Conservation (phyloP, 805 yeast genomes). For the Pichia cephalocereana region DNA sequence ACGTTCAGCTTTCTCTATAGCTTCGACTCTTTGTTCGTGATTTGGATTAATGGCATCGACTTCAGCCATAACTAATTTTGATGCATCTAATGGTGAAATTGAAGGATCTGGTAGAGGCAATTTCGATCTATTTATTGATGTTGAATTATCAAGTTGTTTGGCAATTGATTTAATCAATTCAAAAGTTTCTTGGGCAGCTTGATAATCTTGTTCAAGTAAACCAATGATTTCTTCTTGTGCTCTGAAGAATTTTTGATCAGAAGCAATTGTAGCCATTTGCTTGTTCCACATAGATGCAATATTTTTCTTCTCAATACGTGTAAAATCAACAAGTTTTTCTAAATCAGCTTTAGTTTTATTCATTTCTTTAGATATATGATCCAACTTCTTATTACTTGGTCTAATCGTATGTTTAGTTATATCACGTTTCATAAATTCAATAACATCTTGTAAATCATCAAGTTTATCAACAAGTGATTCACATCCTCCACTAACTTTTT, state of each 20-base stretch:
- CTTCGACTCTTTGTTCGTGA: conserved; percentile 78
- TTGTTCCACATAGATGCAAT: conserved; percentile 93
- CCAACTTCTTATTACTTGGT: conserved; percentile 66
- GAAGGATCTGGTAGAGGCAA: conserved; percentile 44
- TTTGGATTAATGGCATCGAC: conserved; percentile 75
- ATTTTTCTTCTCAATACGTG: conserved; percentile 61
- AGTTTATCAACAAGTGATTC: conserved; percentile 67
- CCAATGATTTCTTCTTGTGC: conserved; percentile 78
- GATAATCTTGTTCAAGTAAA: conserved; percentile 74
- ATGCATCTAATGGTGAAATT: conserved; percentile 43
- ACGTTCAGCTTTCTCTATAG: conserved; percentile 81
- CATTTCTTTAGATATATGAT: conserved; percentile 56
- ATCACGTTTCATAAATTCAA: conserved; percentile 83
- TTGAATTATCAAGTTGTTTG: conserved; percentile 61
- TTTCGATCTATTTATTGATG: conserved; percentile 30
- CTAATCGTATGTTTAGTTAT: conserved; percentile 87
- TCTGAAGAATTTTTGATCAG: conserved; percentile 87
- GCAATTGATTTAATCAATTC: conserved; percentile 73
- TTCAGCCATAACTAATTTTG: conserved; percentile 74
- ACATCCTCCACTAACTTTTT: conserved; percentile 64
- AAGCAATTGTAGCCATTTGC: conserved; percentile 82
- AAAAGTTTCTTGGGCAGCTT: conserved; percentile 73
- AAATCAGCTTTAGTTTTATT: conserved; percentile 45
- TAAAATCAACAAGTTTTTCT: conserved; percentile 46
- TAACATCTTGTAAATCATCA: conserved; percentile 85